Percentiles rank a stretch among this genome's conserved stretches.
Evolutionary conservation across 1,284 basidiomycete species (phyloP).

Genomic region (Cutaneotrichosporon sp.): DNA sequence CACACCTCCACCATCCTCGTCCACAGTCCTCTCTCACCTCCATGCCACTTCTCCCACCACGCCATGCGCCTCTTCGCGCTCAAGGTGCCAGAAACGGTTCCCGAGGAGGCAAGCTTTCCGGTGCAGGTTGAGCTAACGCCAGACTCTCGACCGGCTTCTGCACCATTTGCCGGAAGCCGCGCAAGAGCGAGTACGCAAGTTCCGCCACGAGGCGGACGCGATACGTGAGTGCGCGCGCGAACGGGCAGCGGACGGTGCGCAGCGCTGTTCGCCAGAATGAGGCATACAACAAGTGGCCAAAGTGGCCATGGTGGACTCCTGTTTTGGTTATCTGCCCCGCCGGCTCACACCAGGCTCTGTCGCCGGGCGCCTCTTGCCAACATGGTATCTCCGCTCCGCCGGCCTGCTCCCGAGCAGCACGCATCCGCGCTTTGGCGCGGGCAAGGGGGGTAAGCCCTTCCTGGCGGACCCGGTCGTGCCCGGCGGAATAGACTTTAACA

Average conservation of each 20-base stretch:
- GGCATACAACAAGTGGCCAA: no score
- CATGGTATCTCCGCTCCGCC: constrained; percentile 30
- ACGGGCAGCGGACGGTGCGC: no score
- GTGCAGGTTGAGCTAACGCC: not conserved
- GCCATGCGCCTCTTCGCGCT: constrained; percentile 14
- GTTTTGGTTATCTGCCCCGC: not conserved
- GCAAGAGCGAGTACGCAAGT: constrained; percentile 28
- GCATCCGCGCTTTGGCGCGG: constrained; percentile 21
- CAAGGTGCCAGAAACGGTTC: constrained; percentile 10
- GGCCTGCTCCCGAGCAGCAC: constrained; percentile 11
- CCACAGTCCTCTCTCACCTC: no score
- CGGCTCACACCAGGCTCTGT: constrained; percentile 25
- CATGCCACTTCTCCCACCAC: not conserved
- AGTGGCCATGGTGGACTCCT: no score
- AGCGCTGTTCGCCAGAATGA: no score
- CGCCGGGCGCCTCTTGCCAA: constrained; percentile 31
- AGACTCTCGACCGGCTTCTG: constrained; percentile 27
- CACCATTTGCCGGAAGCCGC: constrained; percentile 18
- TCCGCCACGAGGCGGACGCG: constrained; percentile 28
- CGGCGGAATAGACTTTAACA: constrained; percentile 35
- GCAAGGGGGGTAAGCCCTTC: constrained; percentile 34
- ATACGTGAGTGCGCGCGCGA: no score
- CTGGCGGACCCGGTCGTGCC: constrained; percentile 23
- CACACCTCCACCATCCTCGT: no score
- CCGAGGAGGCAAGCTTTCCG: constrained; percentile 10